phyloP scores from a whole-genome alignment of 768 basidiomycete genomes.

The Mycena pura region DNA sequence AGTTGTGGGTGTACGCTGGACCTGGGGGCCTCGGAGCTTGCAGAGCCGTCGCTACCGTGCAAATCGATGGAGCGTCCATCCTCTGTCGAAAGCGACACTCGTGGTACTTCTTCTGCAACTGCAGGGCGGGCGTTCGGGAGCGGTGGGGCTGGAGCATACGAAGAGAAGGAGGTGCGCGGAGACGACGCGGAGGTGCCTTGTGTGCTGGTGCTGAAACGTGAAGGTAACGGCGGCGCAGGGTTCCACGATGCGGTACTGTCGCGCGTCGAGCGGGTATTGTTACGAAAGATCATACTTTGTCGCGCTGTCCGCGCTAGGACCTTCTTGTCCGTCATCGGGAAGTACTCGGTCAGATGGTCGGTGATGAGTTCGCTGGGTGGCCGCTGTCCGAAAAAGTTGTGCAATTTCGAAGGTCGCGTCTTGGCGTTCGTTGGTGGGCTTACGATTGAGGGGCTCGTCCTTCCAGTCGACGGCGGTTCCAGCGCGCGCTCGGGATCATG shows the following conservation, averaged over 20 bases:
- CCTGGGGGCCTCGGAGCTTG: conserved; percentile 25
- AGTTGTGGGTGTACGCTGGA: conserved; percentile 57
- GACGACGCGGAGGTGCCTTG: conserved; percentile 53
- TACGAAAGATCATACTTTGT: conserved; percentile 83
- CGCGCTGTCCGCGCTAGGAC: conserved; percentile 87
- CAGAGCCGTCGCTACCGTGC: conserved; percentile 52
- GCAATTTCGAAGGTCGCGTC: conserved; percentile 73
- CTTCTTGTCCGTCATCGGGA: conserved; percentile 93
- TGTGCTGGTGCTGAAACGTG: conserved; percentile 70
- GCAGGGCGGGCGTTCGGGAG: conserved; percentile 36
- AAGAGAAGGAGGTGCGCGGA: conserved; percentile 54
- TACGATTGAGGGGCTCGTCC: conserved; percentile 31
- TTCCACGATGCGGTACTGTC: conserved; percentile 61
- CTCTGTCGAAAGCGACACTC: conserved; percentile 77
- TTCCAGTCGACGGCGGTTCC: conserved; percentile 62
- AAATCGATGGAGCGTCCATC: conserved; percentile 72
- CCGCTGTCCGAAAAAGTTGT: conserved; percentile 97
- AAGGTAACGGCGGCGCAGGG: conserved; percentile 45
- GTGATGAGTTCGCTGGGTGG: conserved; percentile 98
- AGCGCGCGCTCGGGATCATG: conserved; percentile 70
- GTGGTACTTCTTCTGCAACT: conserved; percentile 67
- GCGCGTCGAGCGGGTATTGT: conserved; percentile 46
- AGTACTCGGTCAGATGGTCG: conserved; percentile 92
- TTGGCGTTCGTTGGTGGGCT: conserved; percentile 39
- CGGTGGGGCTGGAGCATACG: conserved; percentile 42